A percentile compares a stretch with the other conserved stretches of the same genome.
These are phyloP conservation scores for Pseudopyrenochaeta lycopersici DNA, from an alignment of 2,329 filamentous ascomycete genomes.

Conservation along the genomic window DNA sequence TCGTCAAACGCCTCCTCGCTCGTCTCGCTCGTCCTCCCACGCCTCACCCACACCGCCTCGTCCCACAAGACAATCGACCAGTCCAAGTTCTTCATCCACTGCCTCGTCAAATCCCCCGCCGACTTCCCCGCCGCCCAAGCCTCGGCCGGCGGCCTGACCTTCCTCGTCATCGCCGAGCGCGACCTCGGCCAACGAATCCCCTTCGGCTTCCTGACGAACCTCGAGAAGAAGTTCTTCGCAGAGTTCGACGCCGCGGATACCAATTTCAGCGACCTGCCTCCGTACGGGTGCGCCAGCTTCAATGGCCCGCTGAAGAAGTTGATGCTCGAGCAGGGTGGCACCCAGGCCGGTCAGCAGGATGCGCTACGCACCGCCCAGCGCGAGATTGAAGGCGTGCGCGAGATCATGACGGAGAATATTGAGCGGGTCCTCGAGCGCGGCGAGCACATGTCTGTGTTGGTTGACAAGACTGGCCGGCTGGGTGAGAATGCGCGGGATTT, in stretches of 20 bases:
- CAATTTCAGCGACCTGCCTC: slow-evolving; percentile 79
- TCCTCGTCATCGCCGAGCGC: slow-evolving; percentile 85
- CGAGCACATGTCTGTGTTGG: slow-evolving; percentile 90
- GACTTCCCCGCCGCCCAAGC: slow-evolving; percentile 62
- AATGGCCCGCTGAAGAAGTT: slow-evolving; percentile 79
- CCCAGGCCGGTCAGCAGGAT: slow-evolving; percentile 74
- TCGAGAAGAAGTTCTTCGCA: slow-evolving; percentile 85
- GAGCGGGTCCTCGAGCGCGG: slow-evolving; percentile 85
- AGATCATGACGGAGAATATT: slow-evolving; percentile 96
- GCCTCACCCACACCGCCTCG: slow-evolving; percentile 81
- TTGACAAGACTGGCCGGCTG: slow-evolving; percentile 94
- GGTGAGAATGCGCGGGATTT: slow-evolving; percentile 92
- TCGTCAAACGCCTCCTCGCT: slow-evolving; percentile 85
- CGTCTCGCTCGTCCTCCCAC: slow-evolving; percentile 92
- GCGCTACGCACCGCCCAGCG: slow-evolving; percentile 82
- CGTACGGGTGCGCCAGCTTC: slow-evolving; percentile 90
- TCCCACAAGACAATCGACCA: slow-evolving; percentile 96
- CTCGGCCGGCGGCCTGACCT: slow-evolving; percentile 84
- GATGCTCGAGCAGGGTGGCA: slow-evolving; percentile 86
- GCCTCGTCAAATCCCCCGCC: slow-evolving; percentile 84
- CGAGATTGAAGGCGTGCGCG: slow-evolving; percentile 91
- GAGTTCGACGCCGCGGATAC: slow-evolving; percentile 72
- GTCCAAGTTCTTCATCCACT: slow-evolving; percentile 92
- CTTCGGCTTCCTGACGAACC: slow-evolving; percentile 90
- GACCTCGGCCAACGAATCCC: slow-evolving; percentile 86